phyloP scores from a whole-genome alignment of 768 basidiomycete genomes.

The Suillus weaverae region DNA sequence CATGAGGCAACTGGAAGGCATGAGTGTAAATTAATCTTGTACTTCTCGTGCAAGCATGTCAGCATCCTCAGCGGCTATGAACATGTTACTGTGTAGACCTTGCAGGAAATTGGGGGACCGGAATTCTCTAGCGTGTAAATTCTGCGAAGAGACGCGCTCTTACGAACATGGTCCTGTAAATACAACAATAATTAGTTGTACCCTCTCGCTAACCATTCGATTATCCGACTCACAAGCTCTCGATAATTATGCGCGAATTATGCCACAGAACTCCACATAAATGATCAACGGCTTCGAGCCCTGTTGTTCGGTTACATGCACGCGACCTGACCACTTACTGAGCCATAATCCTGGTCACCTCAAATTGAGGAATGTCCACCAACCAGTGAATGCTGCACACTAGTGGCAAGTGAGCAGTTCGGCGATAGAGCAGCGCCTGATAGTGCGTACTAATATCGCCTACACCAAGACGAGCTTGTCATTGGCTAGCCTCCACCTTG shows the following conservation, averaged over 20 bases:
- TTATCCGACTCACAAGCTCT: not conserved
- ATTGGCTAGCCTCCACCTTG: not conserved
- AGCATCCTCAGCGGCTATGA: not conserved
- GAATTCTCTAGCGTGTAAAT: not conserved
- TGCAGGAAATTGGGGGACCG: not conserved
- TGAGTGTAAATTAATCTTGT: not conserved
- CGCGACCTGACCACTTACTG: not conserved
- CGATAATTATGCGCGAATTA: not conserved
- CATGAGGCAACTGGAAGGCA: constrained; percentile 5
- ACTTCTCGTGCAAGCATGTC: not conserved
- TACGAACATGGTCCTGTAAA: not conserved
- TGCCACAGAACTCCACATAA: not conserved
- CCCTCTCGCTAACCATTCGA: not conserved
- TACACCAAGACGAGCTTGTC: not conserved
- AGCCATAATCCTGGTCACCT: not conserved
- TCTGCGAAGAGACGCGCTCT: not conserved
- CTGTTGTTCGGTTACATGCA: not conserved
- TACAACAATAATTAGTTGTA: not conserved
- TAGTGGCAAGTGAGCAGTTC: not conserved
- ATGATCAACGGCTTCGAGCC: not conserved
- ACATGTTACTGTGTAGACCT: not conserved
- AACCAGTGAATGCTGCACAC: not conserved
- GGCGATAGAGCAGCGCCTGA: not conserved
- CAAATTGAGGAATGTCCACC: not conserved
- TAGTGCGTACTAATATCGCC: not conserved